Base-by-base conservation (phyloP, 768 basidiomycete genomes). In the Postia placenta region DNA sequence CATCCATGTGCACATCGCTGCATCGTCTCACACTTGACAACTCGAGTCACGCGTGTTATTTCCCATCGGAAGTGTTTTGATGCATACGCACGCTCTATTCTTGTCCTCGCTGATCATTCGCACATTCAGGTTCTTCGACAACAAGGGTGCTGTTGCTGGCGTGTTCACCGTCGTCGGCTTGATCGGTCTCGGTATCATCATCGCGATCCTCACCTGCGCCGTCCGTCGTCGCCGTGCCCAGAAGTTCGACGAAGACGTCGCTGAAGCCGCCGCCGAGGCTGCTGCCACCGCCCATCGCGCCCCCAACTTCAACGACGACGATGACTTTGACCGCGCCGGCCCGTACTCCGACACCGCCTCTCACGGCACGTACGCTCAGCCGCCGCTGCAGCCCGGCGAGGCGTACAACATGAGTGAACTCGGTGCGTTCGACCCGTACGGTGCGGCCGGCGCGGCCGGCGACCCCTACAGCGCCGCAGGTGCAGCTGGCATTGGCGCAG, bases 131-230 rank as follows among this genome's bases (percentile, higher is more conserved):
- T 88, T 88, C 69, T 83, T 88, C 62, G 53, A 71, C 41, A 89
- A 90, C 68, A 87, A 65, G 17, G 83, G 78, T 19, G 87, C 85
- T 0, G 81, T 88, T 1, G 83, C 82, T 1, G 87, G 81, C 11
- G 79, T 80, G 0, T 89, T 88, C 67, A 68, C 79, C 17, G 83
- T 80, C 40, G 84, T 82, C 14, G 86, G 86, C n/a, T 56, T 89
- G 27, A 60, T 85, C 44, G 78, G 59, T 17, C 53, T 79, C 41
- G 78, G 68, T 7, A 47, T 85, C 56, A 12, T 76, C 58, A 60
- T 88, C 51, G 69, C 69, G 56, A 59, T 88, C 53, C 65, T 71
- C 40, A 74, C 77, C 30, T 79, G 74, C 49, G 64, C 66, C 51
- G 52, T 86, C 55, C 81, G 85, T 7, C 78, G 86, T 0, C 80